These are phyloP conservation scores for Sordariomycetes sp. DNA, from an alignment of 2,329 filamentous ascomycete species.

Conservation along the genomic window DNA sequence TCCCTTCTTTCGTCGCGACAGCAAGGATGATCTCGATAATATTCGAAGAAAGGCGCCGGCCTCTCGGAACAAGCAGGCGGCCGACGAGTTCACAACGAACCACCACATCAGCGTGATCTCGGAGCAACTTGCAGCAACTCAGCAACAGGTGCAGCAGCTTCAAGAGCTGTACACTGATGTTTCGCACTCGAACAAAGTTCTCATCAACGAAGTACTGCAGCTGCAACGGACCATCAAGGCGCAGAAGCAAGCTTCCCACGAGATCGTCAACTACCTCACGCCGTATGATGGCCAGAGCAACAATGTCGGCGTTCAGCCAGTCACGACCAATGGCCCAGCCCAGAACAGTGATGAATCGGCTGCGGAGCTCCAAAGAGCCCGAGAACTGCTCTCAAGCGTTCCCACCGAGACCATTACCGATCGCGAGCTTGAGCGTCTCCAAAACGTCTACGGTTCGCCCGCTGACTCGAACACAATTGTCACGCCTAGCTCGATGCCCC, in stretches of 20 bases:
- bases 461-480: slow-evolving; percentile 39
- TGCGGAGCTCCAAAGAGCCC: slow-evolving; percentile 44
- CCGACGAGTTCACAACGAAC: slow-evolving; percentile 67
- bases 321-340: slow-evolving; percentile 19
- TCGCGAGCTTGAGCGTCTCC: slow-evolving; percentile 45
- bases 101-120: slow-evolving; percentile 87
- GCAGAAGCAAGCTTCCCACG: slow-evolving; percentile 47
- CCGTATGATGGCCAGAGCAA: slow-evolving; percentile 26
- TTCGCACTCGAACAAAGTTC: slow-evolving; percentile 49
- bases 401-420: slow-evolving; percentile 42
- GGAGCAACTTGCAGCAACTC: slow-evolving; percentile 79
- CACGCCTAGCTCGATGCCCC: slow-evolving; percentile 30
- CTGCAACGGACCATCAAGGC: slow-evolving; percentile 52
- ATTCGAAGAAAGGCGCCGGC: slow-evolving; percentile 93
- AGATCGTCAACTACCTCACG: slow-evolving; percentile 47
- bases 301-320: slow-evolving; percentile 9
- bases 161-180: slow-evolving; percentile 81
- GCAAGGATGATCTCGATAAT: slow-evolving; percentile 93
- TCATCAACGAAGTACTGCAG: slow-evolving; percentile 52
- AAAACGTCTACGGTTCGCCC: slow-evolving; percentile 43
- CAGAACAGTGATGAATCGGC: slow-evolving; percentile 39
- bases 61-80: slow-evolving; percentile 61
- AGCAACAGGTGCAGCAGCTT: slow-evolving; percentile 83
- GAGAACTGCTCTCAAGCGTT: slow-evolving; percentile 45
- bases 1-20: slow-evolving; percentile 89